Percentiles rank a stretch among this genome's conserved stretches.
These are phyloP conservation scores for Blastocystis sp. DNA, from an alignment of 352 stramenopile genomes.

Conservation along the genomic window DNA sequence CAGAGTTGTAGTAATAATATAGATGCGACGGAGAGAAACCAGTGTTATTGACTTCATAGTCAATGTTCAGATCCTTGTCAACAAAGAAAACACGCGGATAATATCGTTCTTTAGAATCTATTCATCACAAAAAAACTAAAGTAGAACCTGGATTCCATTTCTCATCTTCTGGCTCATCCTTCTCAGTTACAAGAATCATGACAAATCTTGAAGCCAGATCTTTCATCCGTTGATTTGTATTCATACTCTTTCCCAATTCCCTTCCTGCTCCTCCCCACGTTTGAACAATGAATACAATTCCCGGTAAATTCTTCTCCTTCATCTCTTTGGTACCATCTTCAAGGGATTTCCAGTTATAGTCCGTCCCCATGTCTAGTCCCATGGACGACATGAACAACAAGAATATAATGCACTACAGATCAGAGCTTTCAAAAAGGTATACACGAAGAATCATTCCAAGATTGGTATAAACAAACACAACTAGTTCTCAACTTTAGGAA, in stretches of 20 bases:
- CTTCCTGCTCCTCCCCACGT: neutral
- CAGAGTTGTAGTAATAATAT: conserved; percentile 36
- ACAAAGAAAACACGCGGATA: conserved; percentile 51
- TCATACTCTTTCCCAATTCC: neutral
- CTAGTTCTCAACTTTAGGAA: neutral
- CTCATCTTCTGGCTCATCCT: conserved; percentile 10
- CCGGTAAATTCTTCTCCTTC: neutral
- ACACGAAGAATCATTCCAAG: neutral
- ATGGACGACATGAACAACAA: neutral
- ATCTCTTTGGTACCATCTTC: neutral
- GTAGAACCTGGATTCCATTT: neutral
- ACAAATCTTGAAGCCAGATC: neutral
- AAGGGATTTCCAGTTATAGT: neutral
- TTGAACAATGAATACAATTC: neutral
- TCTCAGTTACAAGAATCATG: neutral
- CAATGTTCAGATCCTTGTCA: neutral
- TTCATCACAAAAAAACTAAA: neutral
- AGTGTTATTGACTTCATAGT: conserved; percentile 19
- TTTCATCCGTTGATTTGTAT: neutral
- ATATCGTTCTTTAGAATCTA: neutral
- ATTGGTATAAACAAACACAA: neutral
- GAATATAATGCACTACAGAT: neutral
- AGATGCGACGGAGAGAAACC: conserved; percentile 5
- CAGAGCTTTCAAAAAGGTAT: neutral
- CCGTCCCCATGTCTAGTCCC: neutral